Evolutionary conservation across 331 rosid species (phyloP).

Genomic region (Spiraea crenata): DNA sequence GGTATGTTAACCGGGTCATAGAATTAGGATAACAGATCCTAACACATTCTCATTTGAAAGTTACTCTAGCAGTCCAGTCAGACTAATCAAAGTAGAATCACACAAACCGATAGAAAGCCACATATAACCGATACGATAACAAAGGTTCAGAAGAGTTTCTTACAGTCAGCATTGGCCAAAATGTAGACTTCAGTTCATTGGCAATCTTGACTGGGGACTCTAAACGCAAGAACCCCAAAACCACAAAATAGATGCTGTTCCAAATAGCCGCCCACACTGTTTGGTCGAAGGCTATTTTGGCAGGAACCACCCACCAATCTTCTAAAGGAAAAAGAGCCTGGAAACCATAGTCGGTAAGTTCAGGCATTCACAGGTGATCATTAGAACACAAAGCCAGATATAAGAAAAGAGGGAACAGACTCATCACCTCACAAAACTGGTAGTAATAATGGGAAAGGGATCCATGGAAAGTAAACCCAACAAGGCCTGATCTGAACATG

Average conservation of each 20-base stretch:
- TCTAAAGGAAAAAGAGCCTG: conserved; percentile 83
- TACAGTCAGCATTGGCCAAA: conserved; percentile 83
- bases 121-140: conserved; percentile 12
- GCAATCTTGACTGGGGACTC: conserved; percentile 51
- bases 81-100: conserved; percentile 12
- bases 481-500: conserved; percentile 85
- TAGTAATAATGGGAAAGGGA: conserved; percentile 97
- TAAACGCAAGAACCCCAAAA: conserved; percentile 69
- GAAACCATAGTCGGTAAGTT: conserved; percentile 21
- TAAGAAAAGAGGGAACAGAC: conserved; percentile 28
- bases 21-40: neutral
- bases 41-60: neutral
- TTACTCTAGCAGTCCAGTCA: neutral
- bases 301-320: conserved; percentile 96
- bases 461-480: conserved; percentile 88
- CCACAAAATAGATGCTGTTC: conserved; percentile 88
- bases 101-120: conserved; percentile 15
- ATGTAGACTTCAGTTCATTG: conserved; percentile 71
- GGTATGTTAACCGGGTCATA: neutral
- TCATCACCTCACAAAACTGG: conserved; percentile 87
- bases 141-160: conserved; percentile 33
- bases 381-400: conserved; percentile 17
- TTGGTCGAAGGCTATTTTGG: conserved; percentile 89
- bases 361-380: conserved; percentile 31
- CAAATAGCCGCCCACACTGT: conserved; percentile 86